Evolutionary conservation across 495 filamentous ascomycete species (phyloP).

Genomic region (Hyphodiscus hymeniophilus): DNA sequence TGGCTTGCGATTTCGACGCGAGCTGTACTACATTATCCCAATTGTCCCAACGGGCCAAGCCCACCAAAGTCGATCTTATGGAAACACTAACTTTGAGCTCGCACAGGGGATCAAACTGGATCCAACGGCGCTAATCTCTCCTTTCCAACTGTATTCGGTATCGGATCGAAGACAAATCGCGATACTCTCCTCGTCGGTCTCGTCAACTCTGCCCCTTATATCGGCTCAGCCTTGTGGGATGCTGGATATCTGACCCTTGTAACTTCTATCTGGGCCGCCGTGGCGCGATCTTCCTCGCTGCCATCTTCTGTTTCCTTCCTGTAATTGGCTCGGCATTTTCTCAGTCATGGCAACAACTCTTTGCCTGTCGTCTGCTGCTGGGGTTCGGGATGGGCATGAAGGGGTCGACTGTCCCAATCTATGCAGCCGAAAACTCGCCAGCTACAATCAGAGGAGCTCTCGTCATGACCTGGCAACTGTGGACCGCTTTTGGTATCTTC

Average conservation of each 20-base stretch:
- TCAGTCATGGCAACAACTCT: slow-evolving; percentile 54
- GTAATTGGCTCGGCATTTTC: slow-evolving; percentile 57
- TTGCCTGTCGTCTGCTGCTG: slow-evolving; percentile 56
- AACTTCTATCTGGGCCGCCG: slow-evolving; percentile 60
- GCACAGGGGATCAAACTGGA: slow-evolving; percentile 42
- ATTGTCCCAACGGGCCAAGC: too few species aligned
- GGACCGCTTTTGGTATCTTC: slow-evolving; percentile 55
- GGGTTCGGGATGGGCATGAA: slow-evolving; percentile 67
- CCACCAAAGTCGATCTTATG: too few species aligned
- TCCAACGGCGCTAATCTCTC: slow-evolving; percentile 20
- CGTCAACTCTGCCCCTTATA: slow-evolving; percentile 44
- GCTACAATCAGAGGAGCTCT: slow-evolving; percentile 68
- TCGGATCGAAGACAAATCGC: slow-evolving; percentile 8
- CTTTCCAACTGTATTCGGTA: slow-evolving; percentile 22
- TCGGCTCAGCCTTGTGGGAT: slow-evolving; percentile 37
- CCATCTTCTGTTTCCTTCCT: slow-evolving; percentile 24
- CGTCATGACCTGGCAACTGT: slow-evolving; percentile 82
- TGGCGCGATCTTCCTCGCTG: slow-evolving; percentile 52
- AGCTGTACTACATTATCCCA: too few species aligned
- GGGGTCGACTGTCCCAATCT: slow-evolving; percentile 51
- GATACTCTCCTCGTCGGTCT: slow-evolving; percentile 54
- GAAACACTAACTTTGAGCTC: too few species aligned
- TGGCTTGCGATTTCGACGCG: too few species aligned
- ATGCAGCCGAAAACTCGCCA: slow-evolving; percentile 69
- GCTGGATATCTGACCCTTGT: slow-evolving; percentile 67